Evolutionary conservation across 2,329 filamentous ascomycete genomes (phyloP).

Genomic region (Bipolaris bicolor): DNA sequence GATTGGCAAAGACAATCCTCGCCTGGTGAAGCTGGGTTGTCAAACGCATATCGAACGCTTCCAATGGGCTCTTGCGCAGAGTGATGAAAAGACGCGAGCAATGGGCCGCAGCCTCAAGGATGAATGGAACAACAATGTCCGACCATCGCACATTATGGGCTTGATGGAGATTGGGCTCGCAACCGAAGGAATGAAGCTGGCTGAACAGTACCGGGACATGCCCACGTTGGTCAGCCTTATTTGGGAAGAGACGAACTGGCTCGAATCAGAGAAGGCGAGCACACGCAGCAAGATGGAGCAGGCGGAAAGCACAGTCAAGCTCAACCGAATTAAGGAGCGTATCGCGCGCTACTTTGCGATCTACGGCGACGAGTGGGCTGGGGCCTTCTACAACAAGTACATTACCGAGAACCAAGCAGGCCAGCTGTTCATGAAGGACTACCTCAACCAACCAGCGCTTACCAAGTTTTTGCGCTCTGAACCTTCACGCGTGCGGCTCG

Average conservation of each 20-base stretch:
- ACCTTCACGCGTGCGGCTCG: slow-evolving; percentile 74
- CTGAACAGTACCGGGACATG: slow-evolving; percentile 69
- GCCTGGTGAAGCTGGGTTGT: slow-evolving; percentile 64
- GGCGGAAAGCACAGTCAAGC: slow-evolving; percentile 45
- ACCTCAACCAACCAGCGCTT: slow-evolving; percentile 72
- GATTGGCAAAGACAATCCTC: slow-evolving; percentile 53
- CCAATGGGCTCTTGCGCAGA: slow-evolving; percentile 62
- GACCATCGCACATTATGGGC: slow-evolving; percentile 50
- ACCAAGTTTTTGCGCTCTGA: slow-evolving; percentile 79
- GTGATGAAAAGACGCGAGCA: slow-evolving; percentile 55
- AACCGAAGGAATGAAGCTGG: slow-evolving; percentile 64
- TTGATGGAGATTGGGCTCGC: slow-evolving; percentile 59
- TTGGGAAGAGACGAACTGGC: slow-evolving; percentile 53
- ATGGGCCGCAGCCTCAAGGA: slow-evolving; percentile 57
- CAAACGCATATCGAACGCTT: slow-evolving; percentile 65
- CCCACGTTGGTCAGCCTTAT: slow-evolving; percentile 63
- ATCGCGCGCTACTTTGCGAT: slow-evolving; percentile 63
- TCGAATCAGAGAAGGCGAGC: slow-evolving; percentile 40
- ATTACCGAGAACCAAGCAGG: slow-evolving; percentile 60
- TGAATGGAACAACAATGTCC: slow-evolving; percentile 49
- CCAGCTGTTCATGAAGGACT: slow-evolving; percentile 68
- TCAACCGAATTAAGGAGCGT: slow-evolving; percentile 53
- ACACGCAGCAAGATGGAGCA: slow-evolving; percentile 45
- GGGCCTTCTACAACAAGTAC: slow-evolving; percentile 79
- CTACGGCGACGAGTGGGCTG: slow-evolving; percentile 71